These are phyloP conservation scores for Calonectria fujianensis DNA, from an alignment of 2,329 filamentous ascomycete genomes.

Conservation along the genomic window DNA sequence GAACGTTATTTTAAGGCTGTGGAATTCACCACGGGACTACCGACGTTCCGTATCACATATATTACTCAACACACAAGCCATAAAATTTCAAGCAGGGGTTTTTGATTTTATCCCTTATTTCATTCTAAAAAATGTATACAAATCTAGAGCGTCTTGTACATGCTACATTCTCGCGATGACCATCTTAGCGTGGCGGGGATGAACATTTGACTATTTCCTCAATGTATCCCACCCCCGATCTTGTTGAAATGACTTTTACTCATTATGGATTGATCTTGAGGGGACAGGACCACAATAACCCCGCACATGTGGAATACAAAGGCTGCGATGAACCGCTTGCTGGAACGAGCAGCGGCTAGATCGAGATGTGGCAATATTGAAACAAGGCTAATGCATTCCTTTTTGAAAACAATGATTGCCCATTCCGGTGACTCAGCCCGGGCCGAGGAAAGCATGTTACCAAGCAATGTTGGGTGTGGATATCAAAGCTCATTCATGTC, in stretches of 20 bases:
- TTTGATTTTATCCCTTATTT: background rate
- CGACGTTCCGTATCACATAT: background rate
- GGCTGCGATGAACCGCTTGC: background rate
- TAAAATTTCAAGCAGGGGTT: background rate
- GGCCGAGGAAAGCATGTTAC: background rate
- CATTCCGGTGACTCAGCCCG: background rate
- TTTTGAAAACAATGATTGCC: background rate
- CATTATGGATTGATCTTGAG: background rate
- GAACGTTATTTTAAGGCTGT: background rate
- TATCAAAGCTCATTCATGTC: background rate
- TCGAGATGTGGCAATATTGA: background rate
- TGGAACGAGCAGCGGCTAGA: background rate
- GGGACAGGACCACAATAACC: background rate
- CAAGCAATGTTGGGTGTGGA: background rate
- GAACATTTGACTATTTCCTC: background rate
- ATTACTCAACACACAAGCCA: background rate
- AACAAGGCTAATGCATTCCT: background rate
- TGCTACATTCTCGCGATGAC: background rate
- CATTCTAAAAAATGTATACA: background rate
- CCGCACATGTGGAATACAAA: background rate
- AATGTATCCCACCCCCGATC: background rate
- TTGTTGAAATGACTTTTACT: background rate
- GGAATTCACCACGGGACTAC: background rate
- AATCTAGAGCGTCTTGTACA: background rate
- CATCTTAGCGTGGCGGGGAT: background rate